phyloP scores from a whole-genome alignment of 1,284 basidiomycete genomes.

The Ustilago loliicola region DNA sequence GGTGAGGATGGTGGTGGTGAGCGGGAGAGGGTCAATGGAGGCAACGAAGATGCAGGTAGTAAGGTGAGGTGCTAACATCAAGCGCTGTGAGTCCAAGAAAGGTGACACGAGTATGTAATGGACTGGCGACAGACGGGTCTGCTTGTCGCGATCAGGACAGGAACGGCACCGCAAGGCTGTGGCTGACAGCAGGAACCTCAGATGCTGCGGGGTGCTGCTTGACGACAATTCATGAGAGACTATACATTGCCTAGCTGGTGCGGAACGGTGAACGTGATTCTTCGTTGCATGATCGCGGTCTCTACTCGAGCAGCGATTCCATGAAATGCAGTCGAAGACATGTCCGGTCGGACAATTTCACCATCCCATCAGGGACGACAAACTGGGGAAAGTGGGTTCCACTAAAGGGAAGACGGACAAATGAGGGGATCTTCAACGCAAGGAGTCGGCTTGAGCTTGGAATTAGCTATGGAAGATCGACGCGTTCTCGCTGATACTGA shows the following conservation, averaged over 20 bases:
- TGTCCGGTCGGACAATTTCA: not conserved
- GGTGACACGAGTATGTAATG: not conserved
- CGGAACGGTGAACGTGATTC: not conserved
- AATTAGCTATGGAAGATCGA: slow-evolving; percentile 10
- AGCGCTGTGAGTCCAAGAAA: not conserved
- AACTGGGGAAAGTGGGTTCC: not conserved
- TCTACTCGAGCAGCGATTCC: not conserved
- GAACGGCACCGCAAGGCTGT: not conserved
- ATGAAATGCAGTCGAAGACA: not conserved
- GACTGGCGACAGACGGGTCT: not conserved
- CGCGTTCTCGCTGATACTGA: slow-evolving; percentile 11
- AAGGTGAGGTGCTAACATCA: not conserved
- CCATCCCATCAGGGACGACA: not conserved
- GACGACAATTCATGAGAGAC: too few species aligned
- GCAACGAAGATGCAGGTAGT: not conserved
- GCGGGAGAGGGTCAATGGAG: not conserved
- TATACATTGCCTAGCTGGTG: not conserved
- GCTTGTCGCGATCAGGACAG: slow-evolving; percentile 3
- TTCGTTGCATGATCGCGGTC: not conserved
- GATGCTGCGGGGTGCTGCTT: too few species aligned
- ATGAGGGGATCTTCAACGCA: slow-evolving; percentile 36
- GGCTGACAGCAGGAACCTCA: not conserved
- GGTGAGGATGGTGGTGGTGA: slow-evolving; percentile 11
- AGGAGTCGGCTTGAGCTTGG: slow-evolving; percentile 20
- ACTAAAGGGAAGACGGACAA: not conserved